phyloP scores from a whole-genome alignment of 1,139 yeast genomes.

The Lodderomyces beijingensis region DNA sequence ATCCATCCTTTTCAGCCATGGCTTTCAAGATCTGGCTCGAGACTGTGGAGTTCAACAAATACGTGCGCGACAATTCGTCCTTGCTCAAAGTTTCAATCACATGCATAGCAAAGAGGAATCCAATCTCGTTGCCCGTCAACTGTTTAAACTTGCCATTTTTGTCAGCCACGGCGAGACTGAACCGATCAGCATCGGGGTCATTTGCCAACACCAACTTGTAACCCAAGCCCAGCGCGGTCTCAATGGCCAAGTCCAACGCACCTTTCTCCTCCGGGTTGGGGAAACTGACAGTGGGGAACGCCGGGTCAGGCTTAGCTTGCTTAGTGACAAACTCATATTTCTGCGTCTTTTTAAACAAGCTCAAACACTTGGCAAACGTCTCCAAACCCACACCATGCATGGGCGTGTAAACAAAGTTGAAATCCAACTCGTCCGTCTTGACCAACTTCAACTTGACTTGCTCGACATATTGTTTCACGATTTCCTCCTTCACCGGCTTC shows the following conservation, averaged over 20 bases:
- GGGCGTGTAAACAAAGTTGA: constrained; percentile 77
- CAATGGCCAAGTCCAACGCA: constrained; percentile 71
- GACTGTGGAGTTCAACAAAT: constrained; percentile 82
- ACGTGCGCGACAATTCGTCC: constrained; percentile 36
- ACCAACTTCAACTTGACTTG: constrained; percentile 28
- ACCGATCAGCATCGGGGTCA: constrained; percentile 97
- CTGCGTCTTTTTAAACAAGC: constrained; percentile 27
- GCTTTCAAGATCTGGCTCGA: constrained; percentile 77
- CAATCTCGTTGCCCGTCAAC: constrained; percentile 88
- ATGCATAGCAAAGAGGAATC: constrained; percentile 74
- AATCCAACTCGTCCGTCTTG: constrained; percentile 16
- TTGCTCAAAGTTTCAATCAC: constrained; percentile 37
- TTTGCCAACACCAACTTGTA: constrained; percentile 69
- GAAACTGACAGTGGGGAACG: constrained; percentile 77
- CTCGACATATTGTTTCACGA: constrained; percentile 32
- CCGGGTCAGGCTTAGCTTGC: constrained; percentile 77
- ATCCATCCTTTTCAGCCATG: constrained; percentile 62
- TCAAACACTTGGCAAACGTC: constrained; percentile 32
- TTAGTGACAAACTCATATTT: constrained; percentile 39
- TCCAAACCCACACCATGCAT: constrained; percentile 91
- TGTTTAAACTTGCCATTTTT: constrained; percentile 59
- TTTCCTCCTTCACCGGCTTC: constrained; percentile 24
- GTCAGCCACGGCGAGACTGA: constrained; percentile 64
- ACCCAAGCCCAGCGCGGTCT: constrained; percentile 43
- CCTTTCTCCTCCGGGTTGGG: constrained; percentile 98